These are phyloP conservation scores for Pythium monospermum DNA, from an alignment of 352 stramenopile species.

Conservation along the genomic window DNA sequence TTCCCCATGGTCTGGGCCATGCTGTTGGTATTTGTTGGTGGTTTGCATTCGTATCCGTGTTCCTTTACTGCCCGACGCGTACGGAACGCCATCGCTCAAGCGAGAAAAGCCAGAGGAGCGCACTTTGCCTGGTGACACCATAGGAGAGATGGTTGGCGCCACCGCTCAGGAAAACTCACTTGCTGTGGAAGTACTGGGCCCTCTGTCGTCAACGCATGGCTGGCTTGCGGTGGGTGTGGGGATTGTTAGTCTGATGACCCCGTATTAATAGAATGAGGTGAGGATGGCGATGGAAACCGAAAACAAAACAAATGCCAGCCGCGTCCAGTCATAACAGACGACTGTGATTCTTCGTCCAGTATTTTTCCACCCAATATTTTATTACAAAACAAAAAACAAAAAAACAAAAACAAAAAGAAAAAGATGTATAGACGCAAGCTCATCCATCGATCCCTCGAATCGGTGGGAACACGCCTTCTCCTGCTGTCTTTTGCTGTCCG, in stretches of 20 bases:
- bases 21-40: neutral
- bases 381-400: neutral
- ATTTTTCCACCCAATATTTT: neutral
- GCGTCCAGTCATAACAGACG: too few species aligned
- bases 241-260: too few species aligned
- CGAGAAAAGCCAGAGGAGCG: conserved; percentile 12
- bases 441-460: conserved; percentile 43
- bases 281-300: too few species aligned
- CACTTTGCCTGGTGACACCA: conserved; percentile 11
- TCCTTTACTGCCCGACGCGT: neutral
- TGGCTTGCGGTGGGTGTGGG: too few species aligned
- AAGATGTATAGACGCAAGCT: neutral
- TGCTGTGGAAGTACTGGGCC: too few species aligned
- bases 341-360: too few species aligned
- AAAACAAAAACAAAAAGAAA: neutral
- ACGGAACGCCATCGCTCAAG: neutral
- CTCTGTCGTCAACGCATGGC: too few species aligned
- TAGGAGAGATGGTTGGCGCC: too few species aligned
- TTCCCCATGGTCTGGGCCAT: neutral
- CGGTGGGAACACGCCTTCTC: conserved; percentile 29
- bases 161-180: too few species aligned
- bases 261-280: too few species aligned
- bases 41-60: neutral
- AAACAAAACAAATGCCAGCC: too few species aligned
- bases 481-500: conserved; percentile 5